Evolutionary conservation across 768 basidiomycete species (phyloP), one percentile per base, ranked within the genome.

Genomic region (Dioszegia crocea): DNA sequence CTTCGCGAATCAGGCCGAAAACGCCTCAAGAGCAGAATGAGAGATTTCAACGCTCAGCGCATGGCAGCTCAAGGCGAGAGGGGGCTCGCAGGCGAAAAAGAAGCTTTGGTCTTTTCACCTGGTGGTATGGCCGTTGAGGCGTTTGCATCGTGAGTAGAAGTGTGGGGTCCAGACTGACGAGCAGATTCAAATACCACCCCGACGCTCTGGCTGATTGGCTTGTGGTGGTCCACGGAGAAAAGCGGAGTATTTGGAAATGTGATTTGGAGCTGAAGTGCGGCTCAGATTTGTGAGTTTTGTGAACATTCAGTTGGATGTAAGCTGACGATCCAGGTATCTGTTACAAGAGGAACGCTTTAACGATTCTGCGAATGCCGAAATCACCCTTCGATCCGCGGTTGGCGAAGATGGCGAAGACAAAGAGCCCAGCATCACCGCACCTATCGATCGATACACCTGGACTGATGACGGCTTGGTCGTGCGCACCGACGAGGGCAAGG

Each of bases 391-490:
- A n/a, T n/a, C n/a, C n/a, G n/a, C n/a, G n/a, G n/a, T n/a, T n/a
- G n/a, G n/a, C n/a, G n/a, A n/a, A n/a, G n/a, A n/a, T n/a, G n/a
- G n/a, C n/a, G n/a, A n/a, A n/a, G n/a, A n/a, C n/a, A n/a, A n/a
- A n/a, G n/a, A 33, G 6, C 33, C 33, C 14, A 6, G 14, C 8
- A 14, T 14, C 14, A 33, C 33, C 8, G 8, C 14, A 33, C 33
- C 33, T 2, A 21, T 47, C 16, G 29, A 12, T 17, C 33, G 48
- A 21, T 47, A 41, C 23, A 33, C 41, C 11, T 63, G 56, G 56
- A 48, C 51, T 3, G 23, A 29, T 2, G 51, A 47, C 1, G 62
- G 62, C 6, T 26, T 63, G 30, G 24, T 55, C 14, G 50, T 59
- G 2, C 19, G 57, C 26, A 30, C 16, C 3, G 27, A 12, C 12